A percentile compares a stretch with the other conserved stretches of the same genome.
phyloP scores from a whole-genome alignment of 192 early-diverging fungal species.

The Linnemannia schmuckeri region DNA sequence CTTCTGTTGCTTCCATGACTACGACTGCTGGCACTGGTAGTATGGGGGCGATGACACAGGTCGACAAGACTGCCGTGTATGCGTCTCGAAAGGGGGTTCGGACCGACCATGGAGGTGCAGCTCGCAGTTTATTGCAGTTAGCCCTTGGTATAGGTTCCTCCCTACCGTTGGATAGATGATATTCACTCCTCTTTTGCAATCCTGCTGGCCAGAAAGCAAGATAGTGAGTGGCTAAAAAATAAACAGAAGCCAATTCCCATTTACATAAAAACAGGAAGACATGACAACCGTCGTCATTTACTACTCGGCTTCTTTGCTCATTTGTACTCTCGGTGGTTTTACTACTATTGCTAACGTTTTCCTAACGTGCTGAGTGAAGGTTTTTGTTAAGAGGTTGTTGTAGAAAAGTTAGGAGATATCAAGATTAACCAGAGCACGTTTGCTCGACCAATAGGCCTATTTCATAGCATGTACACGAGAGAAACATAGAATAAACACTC shows the following conservation, averaged over 20 bases:
- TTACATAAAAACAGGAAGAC: not conserved
- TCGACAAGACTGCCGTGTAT: conserved; percentile 25
- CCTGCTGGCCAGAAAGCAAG: not conserved
- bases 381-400: not conserved
- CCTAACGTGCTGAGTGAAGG: not conserved
- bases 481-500: not conserved
- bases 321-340: not conserved
- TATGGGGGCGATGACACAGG: conserved; percentile 12
- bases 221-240: no score
- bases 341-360: not conserved
- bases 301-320: not conserved
- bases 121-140: conserved; percentile 17
- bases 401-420: not conserved
- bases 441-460: no score
- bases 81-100: conserved; percentile 33
- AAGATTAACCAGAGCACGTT: not conserved
- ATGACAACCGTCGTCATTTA: not conserved
- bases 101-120: conserved; percentile 30
- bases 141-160: not conserved
- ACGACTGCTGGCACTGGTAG: not conserved
- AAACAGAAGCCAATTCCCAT: no score
- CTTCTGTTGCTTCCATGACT: not conserved
- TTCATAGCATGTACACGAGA: not conserved
- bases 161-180: not conserved
- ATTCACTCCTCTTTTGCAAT: not conserved